Evolutionary conservation across 192 early-diverging fungal genomes (phyloP).

Genomic region (Coemansia sp.): DNA sequence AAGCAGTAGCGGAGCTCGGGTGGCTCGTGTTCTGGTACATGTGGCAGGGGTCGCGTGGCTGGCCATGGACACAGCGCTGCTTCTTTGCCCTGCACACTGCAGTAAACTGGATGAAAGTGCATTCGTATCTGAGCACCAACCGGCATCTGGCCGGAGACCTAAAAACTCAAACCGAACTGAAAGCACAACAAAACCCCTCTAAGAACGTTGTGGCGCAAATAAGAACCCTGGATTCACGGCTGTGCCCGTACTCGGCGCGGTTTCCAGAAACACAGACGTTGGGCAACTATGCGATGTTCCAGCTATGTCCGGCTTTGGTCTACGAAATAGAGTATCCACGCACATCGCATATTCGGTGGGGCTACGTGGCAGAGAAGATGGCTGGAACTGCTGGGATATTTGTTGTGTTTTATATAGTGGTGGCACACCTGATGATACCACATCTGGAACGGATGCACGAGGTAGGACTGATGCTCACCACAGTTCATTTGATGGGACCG

Average conservation of each 20-base stretch:
- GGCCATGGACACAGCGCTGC: conserved; percentile 89
- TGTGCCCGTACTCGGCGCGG: conserved; percentile 55
- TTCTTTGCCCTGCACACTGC: conserved; percentile 85
- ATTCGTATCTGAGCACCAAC: conserved; percentile 87
- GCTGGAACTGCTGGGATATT: conserved; percentile 77
- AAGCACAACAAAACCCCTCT: neutral
- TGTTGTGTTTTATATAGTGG: conserved; percentile 76
- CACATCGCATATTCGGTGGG: conserved; percentile 75
- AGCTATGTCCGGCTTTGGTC: conserved; percentile 85
- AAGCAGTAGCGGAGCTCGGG: conserved; percentile 59
- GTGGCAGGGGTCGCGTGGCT: conserved; percentile 64
- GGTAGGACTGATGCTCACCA: conserved; percentile 59
- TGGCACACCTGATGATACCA: conserved; percentile 85
- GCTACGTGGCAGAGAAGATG: conserved; percentile 84
- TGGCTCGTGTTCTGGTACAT: conserved; percentile 60
- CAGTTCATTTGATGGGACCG: conserved; percentile 73
- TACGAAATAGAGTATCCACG: conserved; percentile 94
- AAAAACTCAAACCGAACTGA: conserved; percentile 21
- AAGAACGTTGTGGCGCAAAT: conserved; percentile 23
- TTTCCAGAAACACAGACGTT: conserved; percentile 83
- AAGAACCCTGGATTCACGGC: conserved; percentile 56
- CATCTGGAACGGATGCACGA: conserved; percentile 65
- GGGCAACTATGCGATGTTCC: conserved; percentile 80
- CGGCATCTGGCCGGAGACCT: conserved; percentile 59
- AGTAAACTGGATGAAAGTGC: conserved; percentile 94